Evolutionary conservation across 1,284 basidiomycete species (phyloP).

Genomic region (Phylloporus gajari): DNA sequence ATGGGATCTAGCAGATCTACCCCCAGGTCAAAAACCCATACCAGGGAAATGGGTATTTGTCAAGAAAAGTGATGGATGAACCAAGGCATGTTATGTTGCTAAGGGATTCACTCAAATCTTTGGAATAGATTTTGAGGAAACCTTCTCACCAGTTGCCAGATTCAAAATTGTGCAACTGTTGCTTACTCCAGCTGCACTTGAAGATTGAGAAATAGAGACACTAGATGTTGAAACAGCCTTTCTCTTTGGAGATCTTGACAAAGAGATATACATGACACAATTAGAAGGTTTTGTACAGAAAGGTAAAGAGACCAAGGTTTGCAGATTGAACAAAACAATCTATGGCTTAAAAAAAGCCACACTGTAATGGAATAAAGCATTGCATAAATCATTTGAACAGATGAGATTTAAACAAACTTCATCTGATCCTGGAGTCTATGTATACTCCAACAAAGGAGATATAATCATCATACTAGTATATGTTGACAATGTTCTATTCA

Average conservation of each 20-base stretch:
- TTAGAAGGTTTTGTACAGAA: not conserved
- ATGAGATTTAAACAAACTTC: not conserved
- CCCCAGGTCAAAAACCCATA: not conserved
- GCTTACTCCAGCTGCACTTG: not conserved
- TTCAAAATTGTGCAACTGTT: not conserved
- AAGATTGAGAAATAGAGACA: not conserved
- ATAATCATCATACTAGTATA: not conserved
- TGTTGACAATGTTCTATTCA: constrained; percentile 1
- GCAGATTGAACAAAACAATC: not conserved
- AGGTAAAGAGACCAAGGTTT: not conserved
- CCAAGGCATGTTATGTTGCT: not conserved
- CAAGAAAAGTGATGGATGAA: not conserved
- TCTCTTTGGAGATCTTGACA: not conserved
- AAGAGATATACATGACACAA: not conserved
- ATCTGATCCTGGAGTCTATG: not conserved
- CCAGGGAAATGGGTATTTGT: not conserved
- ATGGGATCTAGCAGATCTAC: too few relatives aligned
- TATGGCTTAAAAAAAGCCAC: constrained; percentile 3
- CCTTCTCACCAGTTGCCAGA: not conserved
- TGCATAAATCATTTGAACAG: not conserved
- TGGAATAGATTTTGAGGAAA: not conserved
- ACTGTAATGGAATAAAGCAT: not conserved
- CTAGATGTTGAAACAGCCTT: not conserved
- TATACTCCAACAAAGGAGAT: not conserved
- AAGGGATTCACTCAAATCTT: not conserved